A percentile compares a stretch with the other conserved stretches of the same genome.
Evolutionary conservation across 2,329 filamentous ascomycete genomes (phyloP).

Genomic region (Sporothrix schenckii): DNA sequence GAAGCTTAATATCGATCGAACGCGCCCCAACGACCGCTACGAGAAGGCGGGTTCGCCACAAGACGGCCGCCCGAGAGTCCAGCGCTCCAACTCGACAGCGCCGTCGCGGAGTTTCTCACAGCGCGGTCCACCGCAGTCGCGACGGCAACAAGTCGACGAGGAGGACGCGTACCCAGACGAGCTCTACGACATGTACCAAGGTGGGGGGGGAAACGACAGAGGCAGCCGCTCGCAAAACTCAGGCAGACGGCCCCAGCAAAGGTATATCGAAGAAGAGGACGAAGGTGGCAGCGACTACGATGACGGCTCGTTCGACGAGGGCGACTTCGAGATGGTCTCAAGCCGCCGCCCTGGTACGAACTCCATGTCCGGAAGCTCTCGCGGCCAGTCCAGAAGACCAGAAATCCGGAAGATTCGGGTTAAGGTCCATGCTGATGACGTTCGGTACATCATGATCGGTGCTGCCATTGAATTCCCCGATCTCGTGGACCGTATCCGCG

Average conservation of each 20-base stretch:
- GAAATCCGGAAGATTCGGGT: conserved; percentile 80
- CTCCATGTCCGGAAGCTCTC: conserved; percentile 54
- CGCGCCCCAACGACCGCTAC: conserved; percentile 57
- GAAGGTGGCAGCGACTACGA: conserved; percentile 74
- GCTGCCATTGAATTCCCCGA: conserved; percentile 73
- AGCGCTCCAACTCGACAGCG: conserved; percentile 51
- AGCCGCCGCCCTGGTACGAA: conserved; percentile 52
- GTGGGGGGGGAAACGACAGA: conserved; percentile 46
- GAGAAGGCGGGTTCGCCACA: conserved; percentile 57
- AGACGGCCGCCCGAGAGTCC: conserved; percentile 44
- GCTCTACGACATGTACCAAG: conserved; percentile 66
- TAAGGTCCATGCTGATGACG: conserved; percentile 91
- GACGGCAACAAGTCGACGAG: conserved; percentile 52
- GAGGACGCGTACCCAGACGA: conserved; percentile 69
- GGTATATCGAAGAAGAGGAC: conserved; percentile 79
- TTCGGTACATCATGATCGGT: conserved; percentile 86
- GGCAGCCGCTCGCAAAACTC: conserved; percentile 47
- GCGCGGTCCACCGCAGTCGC: conserved; percentile 42
- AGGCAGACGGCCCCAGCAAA: conserved; percentile 49
- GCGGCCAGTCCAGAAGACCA: conserved; percentile 61
- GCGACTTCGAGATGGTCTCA: conserved; percentile 78
- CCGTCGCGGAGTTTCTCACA: conserved; percentile 51
- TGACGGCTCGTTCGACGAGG: conserved; percentile 70
- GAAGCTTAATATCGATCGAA: conserved; percentile 64
- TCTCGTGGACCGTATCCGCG: conserved; percentile 75